Conservation (phyloP, 345 rosid genomes). For the Cochlearia excelsa region DNA sequence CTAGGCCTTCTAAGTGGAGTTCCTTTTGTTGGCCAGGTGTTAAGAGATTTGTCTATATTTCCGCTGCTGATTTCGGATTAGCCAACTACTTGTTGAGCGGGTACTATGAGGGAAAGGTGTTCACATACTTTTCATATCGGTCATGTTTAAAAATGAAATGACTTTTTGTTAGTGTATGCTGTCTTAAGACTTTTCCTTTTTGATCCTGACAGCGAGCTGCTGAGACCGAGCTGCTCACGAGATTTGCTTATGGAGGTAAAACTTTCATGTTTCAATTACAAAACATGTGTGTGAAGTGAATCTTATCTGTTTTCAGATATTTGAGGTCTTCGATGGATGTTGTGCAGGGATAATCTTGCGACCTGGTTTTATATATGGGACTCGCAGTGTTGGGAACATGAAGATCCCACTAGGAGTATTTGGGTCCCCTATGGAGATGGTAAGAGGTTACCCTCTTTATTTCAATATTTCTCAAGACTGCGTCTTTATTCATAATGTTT, state of each 20-base stretch:
- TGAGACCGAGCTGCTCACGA: constrained; percentile 84
- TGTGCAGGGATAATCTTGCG: constrained; percentile 78
- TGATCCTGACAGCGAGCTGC: constrained; percentile 73
- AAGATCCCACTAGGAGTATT: constrained; percentile 77
- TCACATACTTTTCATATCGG: neutral
- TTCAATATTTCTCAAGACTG: neutral
- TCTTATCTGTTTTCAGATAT: neutral
- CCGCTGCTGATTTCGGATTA: constrained; percentile 91
- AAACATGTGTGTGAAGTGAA: constrained; percentile 9
- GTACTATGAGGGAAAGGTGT: constrained; percentile 92
- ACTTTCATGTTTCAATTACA: constrained; percentile 5
- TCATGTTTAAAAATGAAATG: neutral
- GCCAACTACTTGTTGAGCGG: constrained; percentile 75
- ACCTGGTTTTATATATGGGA: constrained; percentile 95
- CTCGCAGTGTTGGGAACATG: constrained; percentile 74
- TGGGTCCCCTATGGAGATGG: constrained; percentile 94
- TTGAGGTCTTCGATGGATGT: constrained; percentile 6
- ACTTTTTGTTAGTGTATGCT: neutral
- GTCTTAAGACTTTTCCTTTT: constrained; percentile 13
- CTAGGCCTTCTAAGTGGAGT: constrained; percentile 18
- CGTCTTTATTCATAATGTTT: constrained; percentile 1
- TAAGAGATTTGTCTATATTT: constrained; percentile 79
- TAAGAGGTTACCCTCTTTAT: constrained; percentile 28
- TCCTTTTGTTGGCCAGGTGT: constrained; percentile 50
- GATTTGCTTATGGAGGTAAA: constrained; percentile 88